These are phyloP conservation scores for Chalciporus pseudorubinellus DNA, from an alignment of 768 basidiomycete species.

Conservation along the genomic window DNA sequence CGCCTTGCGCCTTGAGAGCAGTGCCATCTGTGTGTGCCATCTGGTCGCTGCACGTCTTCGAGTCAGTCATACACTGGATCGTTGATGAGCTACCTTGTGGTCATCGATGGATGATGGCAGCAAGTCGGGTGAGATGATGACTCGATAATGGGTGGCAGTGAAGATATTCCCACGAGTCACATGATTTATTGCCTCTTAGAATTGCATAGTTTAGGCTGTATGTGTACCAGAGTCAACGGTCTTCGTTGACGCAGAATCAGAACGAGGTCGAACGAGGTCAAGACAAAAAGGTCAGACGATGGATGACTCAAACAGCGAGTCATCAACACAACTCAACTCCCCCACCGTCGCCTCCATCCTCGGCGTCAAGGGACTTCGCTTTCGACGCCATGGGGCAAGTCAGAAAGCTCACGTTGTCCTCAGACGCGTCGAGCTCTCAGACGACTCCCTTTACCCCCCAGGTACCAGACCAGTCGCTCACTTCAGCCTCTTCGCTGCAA, in stretches of 20 bases:
- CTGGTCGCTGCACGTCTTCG: no score
- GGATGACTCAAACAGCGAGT: slow-evolving; percentile 41
- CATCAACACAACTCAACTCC: slow-evolving; percentile 26
- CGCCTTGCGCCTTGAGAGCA: not conserved
- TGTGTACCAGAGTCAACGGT: slow-evolving; percentile 3
- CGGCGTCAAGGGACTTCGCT: slow-evolving; percentile 63
- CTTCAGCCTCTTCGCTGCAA: slow-evolving; percentile 66
- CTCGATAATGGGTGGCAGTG: not conserved
- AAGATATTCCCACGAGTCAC: slow-evolving; percentile 19
- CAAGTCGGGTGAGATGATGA: not conserved
- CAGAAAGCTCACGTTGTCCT: slow-evolving; percentile 70
- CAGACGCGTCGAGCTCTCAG: slow-evolving; percentile 53
- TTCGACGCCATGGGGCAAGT: slow-evolving; percentile 62
- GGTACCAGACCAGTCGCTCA: slow-evolving; percentile 42
- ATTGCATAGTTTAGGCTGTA: not conserved
- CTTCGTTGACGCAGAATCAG: slow-evolving; percentile 6
- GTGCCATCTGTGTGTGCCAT: no score
- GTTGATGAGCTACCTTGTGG: no score
- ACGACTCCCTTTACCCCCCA: slow-evolving; percentile 44
- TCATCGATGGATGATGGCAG: no score
- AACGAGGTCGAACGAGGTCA: slow-evolving; percentile 14
- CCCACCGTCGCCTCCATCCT: slow-evolving; percentile 52
- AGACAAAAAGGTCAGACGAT: slow-evolving; percentile 17
- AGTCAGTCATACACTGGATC: no score
- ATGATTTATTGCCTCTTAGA: slow-evolving; percentile 13